These are phyloP conservation scores for Ophiocordyceps unilateralis DNA, from an alignment of 2,329 filamentous ascomycete species.

Conservation along the genomic window DNA sequence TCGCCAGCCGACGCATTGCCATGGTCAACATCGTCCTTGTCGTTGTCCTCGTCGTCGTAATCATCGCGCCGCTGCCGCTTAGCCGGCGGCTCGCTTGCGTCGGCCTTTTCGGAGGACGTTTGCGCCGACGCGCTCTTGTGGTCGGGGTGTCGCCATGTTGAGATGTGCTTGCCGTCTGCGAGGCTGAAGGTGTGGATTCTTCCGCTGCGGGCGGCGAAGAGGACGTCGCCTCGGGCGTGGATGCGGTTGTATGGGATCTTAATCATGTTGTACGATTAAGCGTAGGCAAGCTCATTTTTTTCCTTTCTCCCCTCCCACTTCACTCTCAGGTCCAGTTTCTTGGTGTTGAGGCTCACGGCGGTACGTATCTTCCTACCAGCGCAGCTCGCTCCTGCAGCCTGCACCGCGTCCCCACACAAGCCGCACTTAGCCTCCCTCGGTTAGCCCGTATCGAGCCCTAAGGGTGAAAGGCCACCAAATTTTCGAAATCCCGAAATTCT, in stretches of 20 bases:
- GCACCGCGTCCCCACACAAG: not conserved
- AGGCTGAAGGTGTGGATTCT: constrained; percentile 52
- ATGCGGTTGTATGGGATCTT: constrained; percentile 50
- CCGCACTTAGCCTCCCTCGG: not conserved
- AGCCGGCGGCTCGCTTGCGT: constrained; percentile 11
- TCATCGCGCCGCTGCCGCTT: constrained; percentile 17
- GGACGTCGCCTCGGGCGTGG: constrained; percentile 31
- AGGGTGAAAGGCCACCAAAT: constrained; percentile 15
- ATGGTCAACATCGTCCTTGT: not conserved
- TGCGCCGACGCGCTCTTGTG: constrained; percentile 9
- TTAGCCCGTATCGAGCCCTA: constrained; percentile 20
- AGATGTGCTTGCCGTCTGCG: constrained; percentile 37
- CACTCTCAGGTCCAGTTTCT: too few relatives aligned
- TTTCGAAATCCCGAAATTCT: constrained; percentile 10
- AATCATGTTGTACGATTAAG: constrained; percentile 11
- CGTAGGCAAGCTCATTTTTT: too few relatives aligned
- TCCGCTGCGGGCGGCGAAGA: constrained; percentile 60
- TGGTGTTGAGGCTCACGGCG: not conserved
- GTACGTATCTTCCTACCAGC: too few relatives aligned
- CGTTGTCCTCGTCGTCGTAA: constrained; percentile 4
- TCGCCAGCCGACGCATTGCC: constrained; percentile 1
- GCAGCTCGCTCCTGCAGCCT: too few relatives aligned
- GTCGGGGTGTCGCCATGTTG: constrained; percentile 42
- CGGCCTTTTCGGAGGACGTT: too few relatives aligned
- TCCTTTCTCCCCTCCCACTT: too few relatives aligned